These are phyloP conservation scores for Atractiella rhizophila DNA, from an alignment of 768 basidiomycete genomes.

Conservation along the genomic window DNA sequence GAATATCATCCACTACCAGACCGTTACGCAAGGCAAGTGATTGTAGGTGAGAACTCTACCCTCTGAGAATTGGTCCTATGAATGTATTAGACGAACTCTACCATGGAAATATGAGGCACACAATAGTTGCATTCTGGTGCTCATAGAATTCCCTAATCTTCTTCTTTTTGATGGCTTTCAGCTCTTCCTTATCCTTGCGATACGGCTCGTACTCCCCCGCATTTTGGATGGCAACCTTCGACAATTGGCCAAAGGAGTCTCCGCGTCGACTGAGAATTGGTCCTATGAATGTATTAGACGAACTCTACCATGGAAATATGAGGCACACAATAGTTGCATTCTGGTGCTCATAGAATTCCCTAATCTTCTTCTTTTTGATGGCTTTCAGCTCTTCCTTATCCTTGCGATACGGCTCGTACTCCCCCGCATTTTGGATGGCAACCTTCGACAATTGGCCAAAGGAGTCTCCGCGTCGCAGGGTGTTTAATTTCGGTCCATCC, in stretches of 20 bases:
- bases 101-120: neutral
- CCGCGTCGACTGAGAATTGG: conserved; percentile 7
- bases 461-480: too few species aligned
- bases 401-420: conserved; percentile 11
- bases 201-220: conserved; percentile 9
- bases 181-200: conserved; percentile 8
- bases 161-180: conserved; percentile 6
- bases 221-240: too few species aligned
- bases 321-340: conserved; percentile 4
- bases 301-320: neutral
- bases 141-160: conserved; percentile 9
- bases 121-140: conserved; percentile 9
- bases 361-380: conserved; percentile 3
- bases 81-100: neutral
- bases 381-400: conserved; percentile 6
- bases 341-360: conserved; percentile 12
- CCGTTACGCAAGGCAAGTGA: neutral
- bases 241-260: too few species aligned
- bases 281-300: conserved; percentile 5
- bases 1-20: conserved; percentile 10
- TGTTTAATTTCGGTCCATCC: too few species aligned
- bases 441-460: too few species aligned
- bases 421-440: too few species aligned
- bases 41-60: neutral
- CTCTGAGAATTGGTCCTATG: conserved; percentile 10